Evolutionary conservation across 257 asterid genomes (phyloP).

Genomic region (Solanum megistacrolobum): DNA sequence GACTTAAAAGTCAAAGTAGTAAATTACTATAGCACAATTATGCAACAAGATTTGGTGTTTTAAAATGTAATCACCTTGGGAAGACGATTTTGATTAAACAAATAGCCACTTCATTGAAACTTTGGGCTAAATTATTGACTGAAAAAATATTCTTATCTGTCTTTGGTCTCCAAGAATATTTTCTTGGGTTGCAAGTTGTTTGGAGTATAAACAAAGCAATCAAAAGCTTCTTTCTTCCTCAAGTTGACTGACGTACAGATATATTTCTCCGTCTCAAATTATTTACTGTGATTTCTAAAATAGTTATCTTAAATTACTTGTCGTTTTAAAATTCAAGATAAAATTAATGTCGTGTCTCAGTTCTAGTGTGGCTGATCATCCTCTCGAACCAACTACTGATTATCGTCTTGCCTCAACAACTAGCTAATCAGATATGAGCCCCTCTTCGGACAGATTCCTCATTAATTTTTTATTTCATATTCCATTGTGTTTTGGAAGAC

Average conservation of each 20-base stretch:
- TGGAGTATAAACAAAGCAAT: neutral
- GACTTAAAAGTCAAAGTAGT: neutral
- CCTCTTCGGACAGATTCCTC: neutral
- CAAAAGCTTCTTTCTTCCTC: neutral
- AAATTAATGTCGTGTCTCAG: neutral
- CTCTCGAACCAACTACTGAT: accelerated
- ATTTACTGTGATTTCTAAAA: neutral
- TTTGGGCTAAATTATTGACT: neutral
- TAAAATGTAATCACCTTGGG: neutral
- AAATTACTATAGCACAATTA: neutral
- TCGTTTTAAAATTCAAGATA: neutral
- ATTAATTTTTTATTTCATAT: neutral
- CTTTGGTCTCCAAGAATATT: neutral
- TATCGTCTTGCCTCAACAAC: neutral
- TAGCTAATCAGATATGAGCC: neutral
- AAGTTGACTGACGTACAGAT: neutral
- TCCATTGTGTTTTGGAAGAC: accelerated
- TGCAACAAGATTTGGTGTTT: neutral
- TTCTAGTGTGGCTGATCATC: neutral
- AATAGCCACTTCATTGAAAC: neutral
- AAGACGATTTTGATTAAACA: neutral
- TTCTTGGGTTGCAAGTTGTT: conserved; percentile 1
- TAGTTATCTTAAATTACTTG: neutral
- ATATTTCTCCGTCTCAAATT: neutral
- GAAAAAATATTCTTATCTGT: neutral